Percentiles rank a stretch among this genome's conserved stretches.
phyloP scores from a whole-genome alignment of 192 early-diverging fungal species.

The Backusella morwellensis region DNA sequence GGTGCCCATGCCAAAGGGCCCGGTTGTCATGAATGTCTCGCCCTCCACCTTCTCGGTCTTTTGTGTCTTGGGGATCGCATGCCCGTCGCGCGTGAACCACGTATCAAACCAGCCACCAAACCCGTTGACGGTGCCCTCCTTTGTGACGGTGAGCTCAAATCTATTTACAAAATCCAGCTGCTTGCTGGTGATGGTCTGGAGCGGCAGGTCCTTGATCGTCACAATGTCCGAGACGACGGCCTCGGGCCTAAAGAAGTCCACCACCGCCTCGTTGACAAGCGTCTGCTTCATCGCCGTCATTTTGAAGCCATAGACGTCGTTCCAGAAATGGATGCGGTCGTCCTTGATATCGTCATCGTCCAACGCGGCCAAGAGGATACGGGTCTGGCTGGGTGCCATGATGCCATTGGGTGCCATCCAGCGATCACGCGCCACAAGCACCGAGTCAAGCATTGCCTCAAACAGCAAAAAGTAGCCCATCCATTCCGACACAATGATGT shows the following conservation, averaged over 20 bases:
- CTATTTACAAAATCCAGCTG: constrained; percentile 72
- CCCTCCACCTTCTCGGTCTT: constrained; percentile 7
- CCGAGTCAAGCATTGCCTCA: constrained; percentile 91
- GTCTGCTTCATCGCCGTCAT: constrained; percentile 84
- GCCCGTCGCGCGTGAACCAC: constrained; percentile 66
- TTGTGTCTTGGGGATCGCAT: constrained; percentile 49
- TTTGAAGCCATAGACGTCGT: constrained; percentile 93
- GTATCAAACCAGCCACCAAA: constrained; percentile 95
- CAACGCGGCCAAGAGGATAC: constrained; percentile 69
- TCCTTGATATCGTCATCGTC: constrained; percentile 82
- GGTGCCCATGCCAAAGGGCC: constrained; percentile 76
- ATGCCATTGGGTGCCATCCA: constrained; percentile 67
- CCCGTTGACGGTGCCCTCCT: constrained; percentile 67
- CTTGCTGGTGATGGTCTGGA: constrained; percentile 62
- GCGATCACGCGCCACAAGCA: constrained; percentile 78
- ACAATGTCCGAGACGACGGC: constrained; percentile 66
- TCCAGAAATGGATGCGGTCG: constrained; percentile 74
- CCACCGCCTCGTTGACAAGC: constrained; percentile 73
- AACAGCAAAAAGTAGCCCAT: constrained; percentile 92
- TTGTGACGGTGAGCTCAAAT: constrained; percentile 65
- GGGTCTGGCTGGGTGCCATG: constrained; percentile 65
- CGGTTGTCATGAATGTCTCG: constrained; percentile 47
- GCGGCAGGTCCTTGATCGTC: constrained; percentile 70
- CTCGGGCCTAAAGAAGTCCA: constrained; percentile 72
- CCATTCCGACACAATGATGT: constrained; percentile 91